These are phyloP conservation scores for Clarkia xantiana DNA, from an alignment of 345 rosid species.

Conservation along the genomic window DNA sequence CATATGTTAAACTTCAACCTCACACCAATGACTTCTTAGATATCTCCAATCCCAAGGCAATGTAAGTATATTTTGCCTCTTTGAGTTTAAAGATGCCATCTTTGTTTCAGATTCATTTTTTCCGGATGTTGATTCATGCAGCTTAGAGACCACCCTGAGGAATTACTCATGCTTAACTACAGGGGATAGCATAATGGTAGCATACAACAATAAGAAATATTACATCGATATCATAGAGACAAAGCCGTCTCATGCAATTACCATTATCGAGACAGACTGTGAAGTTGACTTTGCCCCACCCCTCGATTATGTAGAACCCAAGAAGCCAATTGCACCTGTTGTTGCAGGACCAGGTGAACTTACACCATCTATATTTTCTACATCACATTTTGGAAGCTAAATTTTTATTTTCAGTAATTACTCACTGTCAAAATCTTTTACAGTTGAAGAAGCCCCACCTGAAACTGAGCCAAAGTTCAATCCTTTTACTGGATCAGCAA, in stretches of 20 bases:
- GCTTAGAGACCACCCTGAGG: conserved; percentile 91
- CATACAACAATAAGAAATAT: conserved; percentile 95
- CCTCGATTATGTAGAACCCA: conserved; percentile 93
- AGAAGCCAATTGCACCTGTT: conserved; percentile 41
- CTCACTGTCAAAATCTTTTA: background rate
- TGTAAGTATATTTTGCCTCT: conserved; percentile 30
- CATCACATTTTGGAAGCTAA: background rate
- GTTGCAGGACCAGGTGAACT: conserved; percentile 45
- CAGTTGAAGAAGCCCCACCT: conserved; percentile 52
- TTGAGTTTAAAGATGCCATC: conserved; percentile 1
- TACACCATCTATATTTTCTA: background rate
- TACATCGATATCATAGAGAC: conserved; percentile 91
- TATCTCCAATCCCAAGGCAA: conserved; percentile 95
- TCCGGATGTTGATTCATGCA: conserved; percentile 20
- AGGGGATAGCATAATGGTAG: conserved; percentile 99
- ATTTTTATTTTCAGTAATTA: too few relatives aligned
- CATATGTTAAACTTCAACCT: conserved; percentile 88
- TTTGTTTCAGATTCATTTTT: too few relatives aligned
- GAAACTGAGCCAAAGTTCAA: conserved; percentile 61
- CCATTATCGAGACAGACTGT: conserved; percentile 97
- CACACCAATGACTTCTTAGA: conserved; percentile 92
- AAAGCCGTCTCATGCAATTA: conserved; percentile 88
- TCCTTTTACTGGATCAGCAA: conserved; percentile 67
- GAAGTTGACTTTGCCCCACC: conserved; percentile 99
- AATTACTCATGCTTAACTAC: conserved; percentile 93